A percentile compares a stretch with the other conserved stretches of the same genome.
phyloP scores from a whole-genome alignment of 352 stramenopile species.

The Phytopythium litorale region DNA sequence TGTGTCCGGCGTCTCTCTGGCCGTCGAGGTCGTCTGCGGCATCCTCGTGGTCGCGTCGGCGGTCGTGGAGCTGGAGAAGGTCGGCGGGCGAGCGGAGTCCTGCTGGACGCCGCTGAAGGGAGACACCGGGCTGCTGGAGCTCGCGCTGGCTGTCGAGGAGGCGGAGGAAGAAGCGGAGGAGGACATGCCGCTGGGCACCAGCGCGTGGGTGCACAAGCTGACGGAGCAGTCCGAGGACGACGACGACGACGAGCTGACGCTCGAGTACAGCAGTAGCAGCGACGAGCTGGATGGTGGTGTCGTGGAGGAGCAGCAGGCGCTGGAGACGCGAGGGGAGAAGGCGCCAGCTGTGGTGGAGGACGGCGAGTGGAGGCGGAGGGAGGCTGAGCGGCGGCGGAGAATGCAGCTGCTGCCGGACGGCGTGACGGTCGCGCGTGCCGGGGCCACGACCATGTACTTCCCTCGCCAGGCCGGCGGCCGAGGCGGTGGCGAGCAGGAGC shows the following conservation, averaged over 20 bases:
- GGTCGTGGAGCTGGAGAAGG: constrained; percentile 27
- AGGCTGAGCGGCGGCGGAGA: background rate
- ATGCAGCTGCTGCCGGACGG: background rate
- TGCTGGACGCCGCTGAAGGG: constrained; percentile 46
- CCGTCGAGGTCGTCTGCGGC: constrained; percentile 54
- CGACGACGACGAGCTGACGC: background rate
- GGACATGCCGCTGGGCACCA: constrained; percentile 1
- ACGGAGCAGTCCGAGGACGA: background rate
- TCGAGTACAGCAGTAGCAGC: constrained; percentile 7
- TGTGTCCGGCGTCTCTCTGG: constrained; percentile 29
- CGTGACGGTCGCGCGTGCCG: constrained; percentile 36
- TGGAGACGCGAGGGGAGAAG: background rate
- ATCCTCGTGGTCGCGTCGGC: constrained; percentile 38
- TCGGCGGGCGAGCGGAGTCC: constrained; percentile 9
- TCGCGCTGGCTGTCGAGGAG: constrained; percentile 37
- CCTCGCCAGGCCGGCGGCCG: constrained; percentile 8
- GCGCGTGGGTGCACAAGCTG: background rate
- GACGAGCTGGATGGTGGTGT: background rate
- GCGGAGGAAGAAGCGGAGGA: constrained; percentile 10
- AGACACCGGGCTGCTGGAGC: constrained; percentile 38
- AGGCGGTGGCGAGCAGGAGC: constrained; percentile 15
- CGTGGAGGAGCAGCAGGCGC: background rate
- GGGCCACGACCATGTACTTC: constrained; percentile 52
- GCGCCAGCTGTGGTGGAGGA: background rate
- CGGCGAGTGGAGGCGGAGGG: background rate